phyloP scores from a whole-genome alignment of 2,329 filamentous ascomycete genomes.

The Lasiodiplodia sp. region DNA sequence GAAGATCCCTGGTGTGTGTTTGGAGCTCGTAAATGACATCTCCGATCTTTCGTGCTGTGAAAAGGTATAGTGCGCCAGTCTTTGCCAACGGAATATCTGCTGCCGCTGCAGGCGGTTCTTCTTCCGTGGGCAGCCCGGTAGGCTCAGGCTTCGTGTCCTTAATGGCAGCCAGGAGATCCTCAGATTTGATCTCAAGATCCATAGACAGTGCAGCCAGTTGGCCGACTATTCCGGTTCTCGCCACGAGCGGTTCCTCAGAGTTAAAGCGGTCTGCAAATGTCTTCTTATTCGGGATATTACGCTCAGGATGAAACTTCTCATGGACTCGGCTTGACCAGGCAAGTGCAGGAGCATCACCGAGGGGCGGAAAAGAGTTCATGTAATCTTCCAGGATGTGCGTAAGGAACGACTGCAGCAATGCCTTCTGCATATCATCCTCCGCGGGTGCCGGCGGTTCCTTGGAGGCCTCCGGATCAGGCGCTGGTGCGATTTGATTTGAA shows the following conservation, averaged over 20 bases:
- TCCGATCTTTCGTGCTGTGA: conserved; percentile 60
- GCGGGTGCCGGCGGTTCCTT: conserved; percentile 53
- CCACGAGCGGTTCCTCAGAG: conserved; percentile 66
- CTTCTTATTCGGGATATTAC: conserved; percentile 66
- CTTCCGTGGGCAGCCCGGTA: conserved; percentile 54
- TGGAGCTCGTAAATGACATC: conserved; percentile 57
- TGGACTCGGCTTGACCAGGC: conserved; percentile 65
- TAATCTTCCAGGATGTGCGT: conserved; percentile 79
- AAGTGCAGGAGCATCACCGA: conserved; percentile 57
- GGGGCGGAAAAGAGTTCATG: conserved; percentile 59
- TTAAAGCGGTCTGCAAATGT: conserved; percentile 71
- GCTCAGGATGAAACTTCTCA: conserved; percentile 72
- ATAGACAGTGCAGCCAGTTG: conserved; percentile 73
- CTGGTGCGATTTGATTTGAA: conserved; percentile 40
- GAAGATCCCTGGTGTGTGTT: conserved; percentile 46
- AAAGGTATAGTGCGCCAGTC: conserved; percentile 61
- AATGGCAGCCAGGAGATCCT: conserved; percentile 56
- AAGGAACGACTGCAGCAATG: conserved; percentile 77
- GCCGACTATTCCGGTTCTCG: conserved; percentile 71
- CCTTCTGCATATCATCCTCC: conserved; percentile 68
- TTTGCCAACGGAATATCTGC: conserved; percentile 64
- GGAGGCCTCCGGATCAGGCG: conserved; percentile 66
- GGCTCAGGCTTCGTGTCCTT: conserved; percentile 49
- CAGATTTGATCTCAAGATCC: conserved; percentile 59
- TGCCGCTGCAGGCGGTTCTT: conserved; percentile 60